Percentiles rank a stretch among this genome's conserved stretches.
phyloP scores from a whole-genome alignment of 768 basidiomycete genomes.

The Lentinula boryana region DNA sequence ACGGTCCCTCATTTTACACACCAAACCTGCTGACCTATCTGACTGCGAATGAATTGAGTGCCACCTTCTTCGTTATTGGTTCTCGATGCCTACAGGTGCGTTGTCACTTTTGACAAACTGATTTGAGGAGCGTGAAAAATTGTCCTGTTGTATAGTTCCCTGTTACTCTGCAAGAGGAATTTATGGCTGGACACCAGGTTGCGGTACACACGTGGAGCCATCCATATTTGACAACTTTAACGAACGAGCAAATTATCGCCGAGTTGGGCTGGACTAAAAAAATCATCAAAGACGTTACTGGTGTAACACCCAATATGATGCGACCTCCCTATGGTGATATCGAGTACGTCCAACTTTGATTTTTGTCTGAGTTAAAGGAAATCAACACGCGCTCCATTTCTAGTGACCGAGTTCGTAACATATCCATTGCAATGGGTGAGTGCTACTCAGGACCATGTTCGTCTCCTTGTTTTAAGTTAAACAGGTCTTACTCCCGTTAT shows the following conservation, averaged over 20 bases:
- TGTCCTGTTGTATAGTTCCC: conserved; percentile 17
- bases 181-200: conserved; percentile 76
- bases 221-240: conserved; percentile 53
- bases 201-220: conserved; percentile 71
- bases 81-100: conserved; percentile 38
- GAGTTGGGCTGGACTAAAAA: conserved; percentile 87
- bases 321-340: conserved; percentile 81
- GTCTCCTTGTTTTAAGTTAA: too few species aligned
- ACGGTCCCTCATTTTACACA: conserved; percentile 79
- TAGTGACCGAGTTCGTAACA: conserved; percentile 83
- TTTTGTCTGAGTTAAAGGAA: not conserved
- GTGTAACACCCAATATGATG: conserved; percentile 74
- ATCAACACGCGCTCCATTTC: conserved; percentile 6
- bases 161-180: conserved; percentile 63
- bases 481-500: conserved; percentile 65
- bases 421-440: conserved; percentile 66
- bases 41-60: conserved; percentile 53
- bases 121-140: not conserved
- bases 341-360: conserved; percentile 37
- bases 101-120: not conserved
- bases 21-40: conserved; percentile 69
- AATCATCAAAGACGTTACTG: conserved; percentile 76
- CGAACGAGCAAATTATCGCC: conserved; percentile 79
- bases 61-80: conserved; percentile 87
- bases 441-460: not conserved